A percentile compares a stretch with the other conserved stretches of the same genome.
Conservation (phyloP, 495 filamentous ascomycete species). For the Aspergillus homomorphus region DNA sequence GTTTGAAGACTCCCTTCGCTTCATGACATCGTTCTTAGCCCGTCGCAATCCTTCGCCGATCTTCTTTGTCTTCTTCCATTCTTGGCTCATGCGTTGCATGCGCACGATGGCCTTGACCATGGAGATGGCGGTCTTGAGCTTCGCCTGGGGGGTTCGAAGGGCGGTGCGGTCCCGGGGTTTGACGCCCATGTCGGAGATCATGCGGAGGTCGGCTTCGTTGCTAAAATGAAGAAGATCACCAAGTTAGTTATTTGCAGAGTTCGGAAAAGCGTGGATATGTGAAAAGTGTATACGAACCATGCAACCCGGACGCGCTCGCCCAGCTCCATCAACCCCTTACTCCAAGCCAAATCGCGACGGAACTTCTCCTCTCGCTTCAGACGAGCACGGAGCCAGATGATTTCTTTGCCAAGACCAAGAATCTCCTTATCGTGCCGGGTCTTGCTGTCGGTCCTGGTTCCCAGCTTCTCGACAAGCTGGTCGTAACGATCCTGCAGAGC, state of each 20-base stretch:
- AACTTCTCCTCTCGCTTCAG: conserved; percentile 77
- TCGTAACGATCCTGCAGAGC: conserved; percentile 53
- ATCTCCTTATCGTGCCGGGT: conserved; percentile 75
- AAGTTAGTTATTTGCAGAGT: conserved; percentile 19
- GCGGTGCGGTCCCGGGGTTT: conserved; percentile 36
- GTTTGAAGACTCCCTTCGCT: conserved; percentile 37
- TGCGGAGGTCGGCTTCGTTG: conserved; percentile 84
- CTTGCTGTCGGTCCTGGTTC: conserved; percentile 42
- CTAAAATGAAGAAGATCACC: conserved; percentile 45
- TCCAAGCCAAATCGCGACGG: conserved; percentile 72
- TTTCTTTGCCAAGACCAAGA: conserved; percentile 78
- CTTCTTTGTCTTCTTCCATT: conserved; percentile 50
- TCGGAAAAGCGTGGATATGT: conserved; percentile 8
- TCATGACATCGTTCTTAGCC: conserved; percentile 44
- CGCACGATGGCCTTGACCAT: conserved; percentile 53
- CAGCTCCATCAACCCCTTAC: conserved; percentile 79
- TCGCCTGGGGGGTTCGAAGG: conserved; percentile 35
- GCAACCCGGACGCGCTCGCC: conserved; percentile 65
- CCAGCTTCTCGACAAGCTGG: conserved; percentile 46
- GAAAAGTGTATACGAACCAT: conserved; percentile 64
- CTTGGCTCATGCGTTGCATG: conserved; percentile 52
- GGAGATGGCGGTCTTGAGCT: conserved; percentile 48
- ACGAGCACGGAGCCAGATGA: conserved; percentile 79
- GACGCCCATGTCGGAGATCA: conserved; percentile 77
- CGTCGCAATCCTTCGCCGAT: conserved; percentile 44